These are phyloP conservation scores for Chamaenerion angustifolium DNA, from an alignment of 345 rosid genomes.

Conservation along the genomic window DNA sequence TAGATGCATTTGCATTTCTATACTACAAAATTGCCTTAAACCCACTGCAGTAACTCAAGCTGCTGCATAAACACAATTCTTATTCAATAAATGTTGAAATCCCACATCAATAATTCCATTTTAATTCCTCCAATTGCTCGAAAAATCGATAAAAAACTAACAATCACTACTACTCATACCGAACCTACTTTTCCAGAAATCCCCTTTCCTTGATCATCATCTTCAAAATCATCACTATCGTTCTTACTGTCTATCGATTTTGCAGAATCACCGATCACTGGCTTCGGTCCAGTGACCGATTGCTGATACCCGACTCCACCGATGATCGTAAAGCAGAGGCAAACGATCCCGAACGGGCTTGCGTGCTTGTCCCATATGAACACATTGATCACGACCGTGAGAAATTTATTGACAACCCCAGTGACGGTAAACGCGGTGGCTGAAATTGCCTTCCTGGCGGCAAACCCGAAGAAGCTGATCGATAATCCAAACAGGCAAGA, in stretches of 20 bases:
- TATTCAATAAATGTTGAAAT: no score
- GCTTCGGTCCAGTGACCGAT: conserved; percentile 45
- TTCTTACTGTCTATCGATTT: conserved; percentile 21
- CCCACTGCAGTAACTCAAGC: no score
- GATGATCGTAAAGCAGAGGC: conserved; percentile 66
- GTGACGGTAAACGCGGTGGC: conserved; percentile 97
- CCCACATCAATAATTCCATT: no score
- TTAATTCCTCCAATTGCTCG: conserved; percentile 1
- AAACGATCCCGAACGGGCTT: conserved; percentile 69
- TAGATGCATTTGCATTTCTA: no score
- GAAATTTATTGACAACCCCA: conserved; percentile 95
- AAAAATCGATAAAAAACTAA: conserved; percentile 1
- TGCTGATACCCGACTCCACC: conserved; percentile 97
- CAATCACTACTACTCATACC: conserved; percentile 19
- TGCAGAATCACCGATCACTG: conserved; percentile 24
- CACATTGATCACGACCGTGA: conserved; percentile 87
- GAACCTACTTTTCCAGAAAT: conserved; percentile 27
- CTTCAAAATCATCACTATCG: conserved; percentile 22
- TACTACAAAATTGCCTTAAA: no score
- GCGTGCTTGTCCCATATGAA: conserved; percentile 97
- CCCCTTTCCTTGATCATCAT: conserved; percentile 27
- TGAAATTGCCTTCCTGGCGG: conserved; percentile 79
- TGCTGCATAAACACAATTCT: no score
- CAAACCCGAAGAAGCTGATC: conserved; percentile 92
- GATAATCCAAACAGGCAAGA: conserved; percentile 89